Conservation (phyloP, 495 filamentous ascomycete genomes). For the Penicillium argentinense region DNA sequence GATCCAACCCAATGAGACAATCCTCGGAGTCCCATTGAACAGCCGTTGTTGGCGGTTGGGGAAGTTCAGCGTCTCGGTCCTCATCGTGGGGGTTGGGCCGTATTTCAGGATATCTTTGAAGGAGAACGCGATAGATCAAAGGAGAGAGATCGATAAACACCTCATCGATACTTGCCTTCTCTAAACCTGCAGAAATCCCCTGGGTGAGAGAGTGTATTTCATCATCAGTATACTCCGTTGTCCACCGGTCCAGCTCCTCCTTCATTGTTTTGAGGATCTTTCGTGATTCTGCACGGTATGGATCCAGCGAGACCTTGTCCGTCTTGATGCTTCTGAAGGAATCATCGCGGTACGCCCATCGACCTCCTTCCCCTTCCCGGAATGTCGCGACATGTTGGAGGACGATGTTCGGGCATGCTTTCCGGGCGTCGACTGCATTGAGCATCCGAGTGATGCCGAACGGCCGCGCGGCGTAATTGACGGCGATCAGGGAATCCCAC, state of each 20-base stretch:
- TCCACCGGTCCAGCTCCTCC: conserved; percentile 54
- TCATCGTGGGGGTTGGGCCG: conserved; percentile 60
- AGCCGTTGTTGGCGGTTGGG: conserved; percentile 70
- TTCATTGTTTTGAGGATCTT: conserved; percentile 83
- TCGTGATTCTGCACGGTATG: conserved; percentile 82
- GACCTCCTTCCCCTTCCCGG: conserved; percentile 78
- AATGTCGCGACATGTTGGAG: conserved; percentile 95
- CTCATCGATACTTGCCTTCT: conserved; percentile 91
- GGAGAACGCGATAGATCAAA: conserved; percentile 71
- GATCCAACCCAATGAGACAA: conserved; percentile 72
- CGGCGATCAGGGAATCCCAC: conserved; percentile 81
- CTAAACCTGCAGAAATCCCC: conserved; percentile 53
- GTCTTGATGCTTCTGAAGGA: conserved; percentile 71
- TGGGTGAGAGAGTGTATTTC: conserved; percentile 54
- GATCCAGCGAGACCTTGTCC: conserved; percentile 91
- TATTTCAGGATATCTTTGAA: conserved; percentile 79
- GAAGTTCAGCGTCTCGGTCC: conserved; percentile 69
- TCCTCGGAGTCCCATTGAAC: conserved; percentile 77
- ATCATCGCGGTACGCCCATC: conserved; percentile 89
- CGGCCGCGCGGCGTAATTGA: conserved; percentile 88
- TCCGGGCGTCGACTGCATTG: conserved; percentile 77
- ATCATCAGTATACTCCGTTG: conserved; percentile 13
- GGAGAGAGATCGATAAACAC: conserved; percentile 90
- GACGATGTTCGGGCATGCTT: conserved; percentile 80
- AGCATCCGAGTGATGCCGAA: conserved; percentile 77